These are phyloP conservation scores for Macadamia tetraphylla DNA, from an alignment of 164 flowering plant species.

Conservation along the genomic window DNA sequence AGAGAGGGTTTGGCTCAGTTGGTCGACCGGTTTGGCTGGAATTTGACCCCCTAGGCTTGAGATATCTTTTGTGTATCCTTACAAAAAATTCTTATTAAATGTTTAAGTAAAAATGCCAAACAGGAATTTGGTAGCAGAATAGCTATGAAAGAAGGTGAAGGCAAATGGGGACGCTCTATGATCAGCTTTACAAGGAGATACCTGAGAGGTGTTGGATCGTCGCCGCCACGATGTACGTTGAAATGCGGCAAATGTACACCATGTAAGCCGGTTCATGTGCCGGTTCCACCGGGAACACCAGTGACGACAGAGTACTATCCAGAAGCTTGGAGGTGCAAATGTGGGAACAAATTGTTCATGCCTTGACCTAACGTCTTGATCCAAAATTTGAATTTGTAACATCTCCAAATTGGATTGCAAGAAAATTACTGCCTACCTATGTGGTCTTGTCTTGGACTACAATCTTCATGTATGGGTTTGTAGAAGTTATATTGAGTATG, in stretches of 20 bases:
- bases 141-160: neutral
- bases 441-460: no score
- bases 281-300: slow-evolving; percentile 70
- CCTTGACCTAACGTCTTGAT: slow-evolving; percentile 24
- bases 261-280: slow-evolving; percentile 67
- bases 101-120: neutral
- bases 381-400: no score
- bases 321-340: slow-evolving; percentile 81
- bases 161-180: neutral
- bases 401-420: no score
- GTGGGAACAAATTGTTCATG: slow-evolving; percentile 68
- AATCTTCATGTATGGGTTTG: no score
- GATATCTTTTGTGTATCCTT: neutral
- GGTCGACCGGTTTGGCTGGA: no score
- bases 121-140: slow-evolving; percentile 2
- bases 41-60: neutral
- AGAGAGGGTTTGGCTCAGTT: no score
- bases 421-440: no score
- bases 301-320: slow-evolving; percentile 72
- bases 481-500: no score
- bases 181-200: slow-evolving; percentile 25
- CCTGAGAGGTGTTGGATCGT: slow-evolving; percentile 54
- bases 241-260: slow-evolving; percentile 68
- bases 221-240: slow-evolving; percentile 54
- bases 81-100: no score